These are phyloP conservation scores for Ophiostoma sp. DNA, from an alignment of 2,329 filamentous ascomycete genomes.

Conservation along the genomic window DNA sequence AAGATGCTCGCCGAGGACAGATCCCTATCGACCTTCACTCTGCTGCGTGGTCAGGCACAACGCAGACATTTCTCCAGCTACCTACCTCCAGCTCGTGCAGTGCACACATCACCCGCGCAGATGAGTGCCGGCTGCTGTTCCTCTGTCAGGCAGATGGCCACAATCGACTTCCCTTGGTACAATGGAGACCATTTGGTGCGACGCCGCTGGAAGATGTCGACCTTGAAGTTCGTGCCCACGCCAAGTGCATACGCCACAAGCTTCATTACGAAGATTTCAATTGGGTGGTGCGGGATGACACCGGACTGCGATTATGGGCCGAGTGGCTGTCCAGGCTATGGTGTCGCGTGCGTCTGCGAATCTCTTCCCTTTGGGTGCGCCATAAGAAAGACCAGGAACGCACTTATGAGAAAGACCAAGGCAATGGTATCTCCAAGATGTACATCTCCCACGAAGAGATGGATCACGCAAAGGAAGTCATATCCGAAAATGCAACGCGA, in stretches of 20 bases:
- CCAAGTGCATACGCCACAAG: constrained; percentile 28
- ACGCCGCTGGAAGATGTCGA: constrained; percentile 31
- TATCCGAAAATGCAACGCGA: constrained; percentile 32
- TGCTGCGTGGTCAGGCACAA: constrained; percentile 31
- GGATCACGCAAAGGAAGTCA: constrained; percentile 24
- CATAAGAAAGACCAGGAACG: neutral
- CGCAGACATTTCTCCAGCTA: constrained; percentile 31
- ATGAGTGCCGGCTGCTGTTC: constrained; percentile 32
- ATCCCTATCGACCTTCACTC: constrained; percentile 30
- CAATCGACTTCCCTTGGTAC: constrained; percentile 27
- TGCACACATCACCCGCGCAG: constrained; percentile 26
- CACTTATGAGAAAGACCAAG: constrained; percentile 5
- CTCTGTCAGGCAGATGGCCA: constrained; percentile 28
- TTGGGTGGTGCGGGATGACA: constrained; percentile 26
- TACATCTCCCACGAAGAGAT: constrained; percentile 22
- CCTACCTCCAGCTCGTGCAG: constrained; percentile 21
- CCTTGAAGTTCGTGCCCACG: constrained; percentile 31
- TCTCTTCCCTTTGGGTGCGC: neutral
- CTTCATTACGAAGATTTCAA: constrained; percentile 28
- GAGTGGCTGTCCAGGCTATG: constrained; percentile 3
- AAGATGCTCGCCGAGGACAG: constrained; percentile 28
- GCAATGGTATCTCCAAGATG: neutral
- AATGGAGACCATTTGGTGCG: constrained; percentile 33
- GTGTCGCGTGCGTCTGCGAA: neutral
- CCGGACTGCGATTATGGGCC: neutral